Conservation (phyloP, 2,329 filamentous ascomycete genomes). For the Fusarium miscanthi region DNA sequence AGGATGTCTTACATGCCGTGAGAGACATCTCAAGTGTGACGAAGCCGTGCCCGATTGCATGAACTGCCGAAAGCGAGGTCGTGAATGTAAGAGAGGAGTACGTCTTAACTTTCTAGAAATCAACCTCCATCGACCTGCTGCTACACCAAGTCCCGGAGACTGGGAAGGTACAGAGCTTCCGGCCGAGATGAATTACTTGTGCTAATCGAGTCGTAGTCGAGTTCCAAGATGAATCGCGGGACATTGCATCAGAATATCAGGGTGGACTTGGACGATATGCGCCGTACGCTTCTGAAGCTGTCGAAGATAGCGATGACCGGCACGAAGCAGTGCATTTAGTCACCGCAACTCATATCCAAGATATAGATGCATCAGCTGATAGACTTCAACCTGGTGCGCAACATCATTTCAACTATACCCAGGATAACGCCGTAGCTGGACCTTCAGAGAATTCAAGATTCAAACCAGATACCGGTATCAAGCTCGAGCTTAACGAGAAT, state of each 20-base stretch:
- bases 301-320: background rate
- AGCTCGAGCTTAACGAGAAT: conserved; percentile 3
- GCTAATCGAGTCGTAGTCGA: conserved; percentile 60
- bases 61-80: conserved; percentile 89
- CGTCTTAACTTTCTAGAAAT: conserved; percentile 93
- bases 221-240: conserved; percentile 89
- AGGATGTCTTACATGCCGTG: conserved; percentile 89
- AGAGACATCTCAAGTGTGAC: conserved; percentile 92
- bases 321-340: background rate
- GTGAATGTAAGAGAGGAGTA: conserved; percentile 86
- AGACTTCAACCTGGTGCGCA: background rate
- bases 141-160: conserved; percentile 46
- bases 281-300: conserved; percentile 35
- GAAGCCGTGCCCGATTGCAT: conserved; percentile 72
- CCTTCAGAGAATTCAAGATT: background rate
- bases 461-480: background rate
- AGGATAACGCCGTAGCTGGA: background rate
- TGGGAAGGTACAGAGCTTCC: conserved; percentile 42
- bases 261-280: conserved; percentile 82
- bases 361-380: background rate
- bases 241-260: conserved; percentile 90
- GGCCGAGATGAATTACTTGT: background rate
- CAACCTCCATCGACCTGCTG: conserved; percentile 75
- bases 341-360: background rate
- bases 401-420: background rate